Conservation (phyloP, 169 alveolate genomes). For the Besnoitia besnoiti region DNA sequence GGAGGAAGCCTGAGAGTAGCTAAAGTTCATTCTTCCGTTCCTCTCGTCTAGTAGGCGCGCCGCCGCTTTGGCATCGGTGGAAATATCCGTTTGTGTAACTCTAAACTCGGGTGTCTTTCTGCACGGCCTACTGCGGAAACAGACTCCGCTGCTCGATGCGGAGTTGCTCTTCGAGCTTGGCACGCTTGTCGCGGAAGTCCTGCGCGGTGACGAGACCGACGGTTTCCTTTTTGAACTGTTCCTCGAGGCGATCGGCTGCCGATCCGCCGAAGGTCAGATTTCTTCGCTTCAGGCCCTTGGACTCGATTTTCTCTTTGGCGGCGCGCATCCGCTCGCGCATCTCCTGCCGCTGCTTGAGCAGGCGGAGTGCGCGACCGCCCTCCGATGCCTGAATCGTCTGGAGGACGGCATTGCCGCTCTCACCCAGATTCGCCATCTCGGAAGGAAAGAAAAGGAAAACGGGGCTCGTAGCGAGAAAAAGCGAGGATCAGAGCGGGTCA, state of each 20-base stretch:
- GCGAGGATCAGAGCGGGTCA: not conserved
- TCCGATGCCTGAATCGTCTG: constrained; percentile 69
- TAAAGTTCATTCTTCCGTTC: no score
- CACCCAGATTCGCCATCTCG: constrained; percentile 34
- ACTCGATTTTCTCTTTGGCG: constrained; percentile 57
- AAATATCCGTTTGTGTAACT: no score
- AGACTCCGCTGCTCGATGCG: constrained; percentile 43
- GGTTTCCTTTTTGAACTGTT: constrained; percentile 64
- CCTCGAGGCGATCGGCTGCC: constrained; percentile 65
- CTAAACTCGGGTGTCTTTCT: no score
- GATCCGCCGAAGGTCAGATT: constrained; percentile 58
- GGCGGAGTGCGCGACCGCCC: constrained; percentile 65
- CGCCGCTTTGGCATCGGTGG: no score
- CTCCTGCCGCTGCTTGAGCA: constrained; percentile 60
- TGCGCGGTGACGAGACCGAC: constrained; percentile 63
- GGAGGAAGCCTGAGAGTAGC: no score
- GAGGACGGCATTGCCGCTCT: constrained; percentile 66
- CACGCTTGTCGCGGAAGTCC: constrained; percentile 61
- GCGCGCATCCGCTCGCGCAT: constrained; percentile 50
- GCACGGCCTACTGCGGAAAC: constrained; percentile 30
- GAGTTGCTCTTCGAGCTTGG: constrained; percentile 52
- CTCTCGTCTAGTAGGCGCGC: no score
- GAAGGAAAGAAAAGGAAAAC: not conserved
- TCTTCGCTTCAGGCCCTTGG: constrained; percentile 44
- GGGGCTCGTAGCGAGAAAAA: not conserved